Evolutionary conservation across 176 grass and related monocot genomes (phyloP), one percentile per base, ranked within the genome.

Genomic region (barley (Hordeum vulgare)): DNA sequence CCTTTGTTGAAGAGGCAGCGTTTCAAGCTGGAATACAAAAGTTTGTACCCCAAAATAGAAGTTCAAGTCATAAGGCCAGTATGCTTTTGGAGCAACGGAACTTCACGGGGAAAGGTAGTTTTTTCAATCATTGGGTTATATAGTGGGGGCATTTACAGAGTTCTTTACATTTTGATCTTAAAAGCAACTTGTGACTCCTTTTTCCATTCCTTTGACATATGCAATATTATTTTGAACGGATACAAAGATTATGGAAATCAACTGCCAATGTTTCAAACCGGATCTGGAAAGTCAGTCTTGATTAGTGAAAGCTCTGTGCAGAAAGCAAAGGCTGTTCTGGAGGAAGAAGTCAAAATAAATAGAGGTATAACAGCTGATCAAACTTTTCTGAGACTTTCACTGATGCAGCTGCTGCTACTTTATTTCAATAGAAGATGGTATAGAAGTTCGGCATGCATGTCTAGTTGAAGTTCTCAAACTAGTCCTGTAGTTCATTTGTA

Each of bases 201-300:
- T 63, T 72, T 9, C 23, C 21, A 57, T 85, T 74, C 17, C 20
- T 21, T 74, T 74, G 18, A 68, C 28, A 73, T 58, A 12, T 34
- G 63, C n/a, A 21, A 47, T 53, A 68, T 68, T 74, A 24, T 78
- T 73, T 82, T 79, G 61, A 42, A 85, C 68, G 58, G 69, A 87
- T 74, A 85, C 42, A 28, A 60, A 85, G 87, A 36, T 33, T 31
- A 6, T 42, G 80, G 75, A 75, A 63, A 21, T 68, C 28, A 85
- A 83, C 64, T 87, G 40, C 83, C 79, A 80, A 83, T 89, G 67
- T 94, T 94, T 89, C 72, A 18, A 85, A 94, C 94, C 39, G 92
- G 88, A 79, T 89, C 88, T 40, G 94, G 92, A 77, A 94, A 80
- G 80, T 88, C 86, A 10, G 85, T 92, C n/a, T 79, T 85, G 66